Evolutionary conservation across 495 filamentous ascomycete genomes (phyloP).

Genomic region (Apodospora peruviana): DNA sequence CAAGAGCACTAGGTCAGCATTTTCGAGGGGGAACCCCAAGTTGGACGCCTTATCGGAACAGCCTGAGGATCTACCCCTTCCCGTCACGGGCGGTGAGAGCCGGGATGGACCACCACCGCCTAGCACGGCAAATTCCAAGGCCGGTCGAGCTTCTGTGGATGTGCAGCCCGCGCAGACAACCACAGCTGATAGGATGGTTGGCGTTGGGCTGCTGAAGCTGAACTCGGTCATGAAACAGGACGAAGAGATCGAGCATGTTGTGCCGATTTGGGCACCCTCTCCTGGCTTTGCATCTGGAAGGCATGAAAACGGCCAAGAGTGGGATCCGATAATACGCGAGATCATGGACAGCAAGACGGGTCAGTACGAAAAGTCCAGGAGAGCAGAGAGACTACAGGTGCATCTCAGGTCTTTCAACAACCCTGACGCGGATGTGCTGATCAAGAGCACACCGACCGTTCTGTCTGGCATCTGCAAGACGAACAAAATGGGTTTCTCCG

Average conservation of each 20-base stretch:
- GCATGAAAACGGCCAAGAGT: constrained; percentile 58
- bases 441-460: constrained; percentile 81
- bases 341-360: constrained; percentile 67
- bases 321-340: constrained; percentile 69
- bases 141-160: constrained; percentile 40
- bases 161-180: constrained; percentile 32
- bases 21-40: constrained; percentile 40
- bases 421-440: constrained; percentile 70
- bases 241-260: constrained; percentile 66
- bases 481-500: constrained; percentile 88
- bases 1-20: constrained; percentile 44
- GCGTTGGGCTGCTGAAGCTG: constrained; percentile 75
- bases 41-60: constrained; percentile 47
- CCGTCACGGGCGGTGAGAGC: constrained; percentile 27
- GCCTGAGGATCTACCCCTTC: constrained; percentile 30
- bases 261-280: constrained; percentile 73
- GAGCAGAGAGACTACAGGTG: constrained; percentile 68
- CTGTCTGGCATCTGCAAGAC: constrained; percentile 76
- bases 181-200: constrained; percentile 61
- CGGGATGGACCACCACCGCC: constrained; percentile 45
- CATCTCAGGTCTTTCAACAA: constrained; percentile 69
- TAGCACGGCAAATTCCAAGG: constrained; percentile 50
- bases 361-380: constrained; percentile 63
- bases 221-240: constrained; percentile 71
- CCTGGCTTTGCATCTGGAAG: constrained; percentile 38